phyloP scores from a whole-genome alignment of 495 filamentous ascomycete species.

The Choiromyces venosus region DNA sequence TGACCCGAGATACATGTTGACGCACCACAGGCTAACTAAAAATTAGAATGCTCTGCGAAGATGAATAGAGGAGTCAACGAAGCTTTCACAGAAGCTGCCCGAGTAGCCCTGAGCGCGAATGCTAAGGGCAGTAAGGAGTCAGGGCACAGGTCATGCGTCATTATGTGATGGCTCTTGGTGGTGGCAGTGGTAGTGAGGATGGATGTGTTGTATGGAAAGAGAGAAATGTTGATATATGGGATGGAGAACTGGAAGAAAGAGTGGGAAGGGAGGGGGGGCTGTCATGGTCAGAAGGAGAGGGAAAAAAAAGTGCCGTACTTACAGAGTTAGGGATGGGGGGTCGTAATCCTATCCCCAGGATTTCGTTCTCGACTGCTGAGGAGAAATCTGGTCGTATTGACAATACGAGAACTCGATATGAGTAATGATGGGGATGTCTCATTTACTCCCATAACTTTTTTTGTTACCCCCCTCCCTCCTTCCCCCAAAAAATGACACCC shows the following conservation, averaged over 20 bases:
- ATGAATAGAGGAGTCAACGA: conserved; percentile 96
- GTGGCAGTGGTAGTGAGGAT: not conserved
- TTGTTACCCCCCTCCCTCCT: conserved; percentile 2
- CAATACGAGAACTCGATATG: conserved; percentile 14
- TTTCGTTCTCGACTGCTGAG: not conserved
- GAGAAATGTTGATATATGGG: not conserved
- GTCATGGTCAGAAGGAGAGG: not conserved
- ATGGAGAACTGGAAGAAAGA: not conserved
- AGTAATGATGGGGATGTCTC: conserved; percentile 16
- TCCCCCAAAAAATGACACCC: not conserved
- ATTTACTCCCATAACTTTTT: conserved; percentile 23
- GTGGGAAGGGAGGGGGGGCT: not conserved
- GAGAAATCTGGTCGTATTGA: not conserved
- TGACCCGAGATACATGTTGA: not conserved
- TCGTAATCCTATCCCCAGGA: not conserved
- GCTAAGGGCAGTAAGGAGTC: conserved; percentile 50
- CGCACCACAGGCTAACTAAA: conserved; percentile 10
- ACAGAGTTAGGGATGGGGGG: conserved; percentile 3
- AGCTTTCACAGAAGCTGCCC: conserved; percentile 94
- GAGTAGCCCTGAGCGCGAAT: conserved; percentile 91
- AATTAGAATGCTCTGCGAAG: conserved; percentile 88
- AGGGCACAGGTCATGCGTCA: conserved; percentile 23
- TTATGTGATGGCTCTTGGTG: conserved; percentile 14
- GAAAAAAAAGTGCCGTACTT: not conserved
- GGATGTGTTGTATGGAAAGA: not conserved